These are phyloP conservation scores for Suillus paluster DNA, from an alignment of 768 basidiomycete species.

Conservation along the genomic window DNA sequence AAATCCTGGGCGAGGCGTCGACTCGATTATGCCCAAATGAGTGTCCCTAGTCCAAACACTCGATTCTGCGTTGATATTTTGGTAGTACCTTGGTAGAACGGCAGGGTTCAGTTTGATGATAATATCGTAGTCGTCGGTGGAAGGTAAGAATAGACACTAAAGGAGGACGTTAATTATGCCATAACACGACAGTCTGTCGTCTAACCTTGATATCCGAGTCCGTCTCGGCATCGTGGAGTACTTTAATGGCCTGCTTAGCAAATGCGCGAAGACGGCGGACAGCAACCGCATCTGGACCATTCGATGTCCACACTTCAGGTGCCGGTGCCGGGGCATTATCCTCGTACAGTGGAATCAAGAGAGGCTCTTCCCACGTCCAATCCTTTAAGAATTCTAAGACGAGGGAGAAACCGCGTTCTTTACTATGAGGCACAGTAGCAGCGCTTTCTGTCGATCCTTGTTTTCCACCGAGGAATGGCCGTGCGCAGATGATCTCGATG, in stretches of 20 bases:
- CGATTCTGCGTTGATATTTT: slow-evolving; percentile 62
- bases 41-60: slow-evolving; percentile 47
- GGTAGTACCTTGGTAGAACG: slow-evolving; percentile 72
- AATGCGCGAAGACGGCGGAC: slow-evolving; percentile 74
- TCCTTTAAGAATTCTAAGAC: slow-evolving; percentile 74
- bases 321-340: slow-evolving; percentile 13
- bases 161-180: slow-evolving; percentile 1
- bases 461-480: slow-evolving; percentile 66
- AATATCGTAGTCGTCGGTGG: slow-evolving; percentile 84
- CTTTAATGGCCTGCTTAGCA: slow-evolving; percentile 74
- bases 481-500: slow-evolving; percentile 84
- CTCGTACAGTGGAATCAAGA: slow-evolving; percentile 76
- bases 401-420: slow-evolving; percentile 78
- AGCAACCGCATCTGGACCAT: slow-evolving; percentile 68
- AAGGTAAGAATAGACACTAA: slow-evolving; percentile 86
- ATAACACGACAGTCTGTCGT: background rate
- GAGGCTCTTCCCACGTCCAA: slow-evolving; percentile 82
- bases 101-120: slow-evolving; percentile 72
- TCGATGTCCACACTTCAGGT: slow-evolving; percentile 66
- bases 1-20: slow-evolving; percentile 63
- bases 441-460: slow-evolving; percentile 38
- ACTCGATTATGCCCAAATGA: slow-evolving; percentile 5
- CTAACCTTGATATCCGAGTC: slow-evolving; percentile 64
- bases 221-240: slow-evolving; percentile 54
- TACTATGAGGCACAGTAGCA: slow-evolving; percentile 66